Evolutionary conservation across 305 asterid species (phyloP).

Genomic region (Withania somnifera): DNA sequence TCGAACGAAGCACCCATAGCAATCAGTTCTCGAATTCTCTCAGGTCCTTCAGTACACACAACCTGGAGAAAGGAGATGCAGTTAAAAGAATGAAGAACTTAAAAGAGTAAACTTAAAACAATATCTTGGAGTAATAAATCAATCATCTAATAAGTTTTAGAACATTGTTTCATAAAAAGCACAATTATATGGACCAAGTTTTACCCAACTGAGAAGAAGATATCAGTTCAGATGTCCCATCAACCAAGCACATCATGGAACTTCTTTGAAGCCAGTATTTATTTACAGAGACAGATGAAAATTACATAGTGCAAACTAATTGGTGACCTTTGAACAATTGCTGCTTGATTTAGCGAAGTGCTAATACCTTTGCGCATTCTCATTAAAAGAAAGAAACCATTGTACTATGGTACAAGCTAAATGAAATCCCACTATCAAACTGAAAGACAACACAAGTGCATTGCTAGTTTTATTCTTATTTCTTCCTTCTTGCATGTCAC

Average conservation of each 20-base stretch:
- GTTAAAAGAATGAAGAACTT: neutral
- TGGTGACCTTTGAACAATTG: neutral
- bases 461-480: neutral
- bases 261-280: neutral
- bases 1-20: slow-evolving; percentile 99
- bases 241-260: neutral
- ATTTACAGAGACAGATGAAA: neutral
- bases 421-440: neutral
- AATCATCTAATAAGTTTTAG: neutral
- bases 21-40: slow-evolving; percentile 83
- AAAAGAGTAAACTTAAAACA: neutral
- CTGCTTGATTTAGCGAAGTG: neutral
- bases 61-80: slow-evolving; percentile 36
- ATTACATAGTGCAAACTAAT: neutral
- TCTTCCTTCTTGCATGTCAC: neutral
- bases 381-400: neutral
- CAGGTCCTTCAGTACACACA: slow-evolving; percentile 98
- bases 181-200: neutral
- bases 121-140: neutral
- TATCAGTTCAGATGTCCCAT: neutral
- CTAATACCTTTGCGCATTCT: neutral
- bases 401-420: neutral
- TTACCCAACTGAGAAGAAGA: neutral
- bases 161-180: neutral
- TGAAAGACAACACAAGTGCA: neutral